phyloP scores from a whole-genome alignment of 2,329 filamentous ascomycete species.

The Elsinoe ampelina region DNA sequence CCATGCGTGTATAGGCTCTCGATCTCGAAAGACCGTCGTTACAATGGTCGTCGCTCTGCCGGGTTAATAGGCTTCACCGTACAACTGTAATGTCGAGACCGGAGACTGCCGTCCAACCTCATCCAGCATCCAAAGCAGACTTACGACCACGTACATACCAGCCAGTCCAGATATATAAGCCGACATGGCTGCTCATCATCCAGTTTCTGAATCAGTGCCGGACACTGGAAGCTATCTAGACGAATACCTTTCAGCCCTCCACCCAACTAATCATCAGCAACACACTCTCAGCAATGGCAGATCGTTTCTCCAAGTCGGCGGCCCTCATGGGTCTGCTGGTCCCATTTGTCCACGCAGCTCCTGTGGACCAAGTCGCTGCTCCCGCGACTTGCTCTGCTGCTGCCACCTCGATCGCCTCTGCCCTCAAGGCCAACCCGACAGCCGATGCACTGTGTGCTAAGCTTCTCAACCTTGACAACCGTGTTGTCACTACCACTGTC shows the following conservation, averaged over 20 bases:
- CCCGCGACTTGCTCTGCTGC: slow-evolving; percentile 1
- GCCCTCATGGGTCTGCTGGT: slow-evolving; percentile 3
- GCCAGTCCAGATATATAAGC: background rate
- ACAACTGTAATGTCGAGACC: background rate
- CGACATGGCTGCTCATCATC: background rate
- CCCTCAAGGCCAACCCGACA: slow-evolving; percentile 9
- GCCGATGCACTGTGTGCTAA: slow-evolving; percentile 11
- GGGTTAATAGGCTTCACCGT: background rate
- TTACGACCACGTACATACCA: background rate
- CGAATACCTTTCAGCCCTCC: slow-evolving; percentile 10
- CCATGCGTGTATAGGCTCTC: background rate
- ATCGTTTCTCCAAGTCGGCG: slow-evolving; percentile 10
- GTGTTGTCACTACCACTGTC: background rate
- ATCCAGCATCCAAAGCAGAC: background rate
- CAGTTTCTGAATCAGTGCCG: slow-evolving; percentile 4
- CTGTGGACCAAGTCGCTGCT: slow-evolving; percentile 5
- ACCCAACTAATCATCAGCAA: slow-evolving; percentile 1
- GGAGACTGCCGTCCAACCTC: background rate
- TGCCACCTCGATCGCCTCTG: background rate
- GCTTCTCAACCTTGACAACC: background rate
- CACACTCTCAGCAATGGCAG: background rate
- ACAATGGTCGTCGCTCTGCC: background rate
- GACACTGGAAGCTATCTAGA: slow-evolving; percentile 11
- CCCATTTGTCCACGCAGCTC: background rate
- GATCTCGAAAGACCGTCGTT: background rate